A percentile compares a stretch with the other conserved stretches of the same genome.
phyloP scores from a whole-genome alignment of 2,329 filamentous ascomycete genomes.

The Trichoderma sp. region DNA sequence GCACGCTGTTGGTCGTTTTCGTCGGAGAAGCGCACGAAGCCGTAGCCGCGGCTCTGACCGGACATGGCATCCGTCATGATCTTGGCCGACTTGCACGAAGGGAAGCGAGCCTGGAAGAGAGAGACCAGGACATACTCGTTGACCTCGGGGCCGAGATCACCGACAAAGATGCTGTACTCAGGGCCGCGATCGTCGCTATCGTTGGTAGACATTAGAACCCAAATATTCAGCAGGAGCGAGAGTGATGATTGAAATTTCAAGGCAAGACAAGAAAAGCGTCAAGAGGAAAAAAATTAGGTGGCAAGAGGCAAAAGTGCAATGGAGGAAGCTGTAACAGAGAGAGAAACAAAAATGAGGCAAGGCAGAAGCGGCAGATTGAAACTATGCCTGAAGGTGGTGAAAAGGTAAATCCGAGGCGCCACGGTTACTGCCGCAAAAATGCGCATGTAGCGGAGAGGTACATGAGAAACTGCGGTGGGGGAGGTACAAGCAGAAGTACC shows the following conservation, averaged over 20 bases:
- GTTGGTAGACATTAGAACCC: conserved; percentile 13
- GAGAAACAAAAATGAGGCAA: background rate
- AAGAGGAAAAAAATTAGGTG: background rate
- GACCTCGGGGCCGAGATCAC: conserved; percentile 95
- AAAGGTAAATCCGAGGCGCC: conserved; percentile 20
- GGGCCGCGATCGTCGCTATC: conserved; percentile 88
- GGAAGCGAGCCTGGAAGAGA: conserved; percentile 94
- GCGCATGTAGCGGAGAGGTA: conserved; percentile 9
- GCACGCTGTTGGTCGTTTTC: conserved; percentile 96
- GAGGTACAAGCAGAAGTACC: conserved; percentile 4
- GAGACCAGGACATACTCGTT: conserved; percentile 98
- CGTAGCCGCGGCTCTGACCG: conserved; percentile 95
- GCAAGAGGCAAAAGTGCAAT: background rate
- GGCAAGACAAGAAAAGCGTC: background rate
- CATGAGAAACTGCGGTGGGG: background rate
- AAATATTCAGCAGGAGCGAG: background rate
- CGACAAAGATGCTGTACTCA: conserved; percentile 96
- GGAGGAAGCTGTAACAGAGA: background rate
- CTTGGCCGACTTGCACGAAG: conserved; percentile 98
- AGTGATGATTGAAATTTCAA: background rate
- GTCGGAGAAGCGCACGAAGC: conserved; percentile 95
- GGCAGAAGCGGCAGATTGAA: background rate
- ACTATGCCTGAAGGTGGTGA: background rate
- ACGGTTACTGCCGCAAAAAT: conserved; percentile 7
- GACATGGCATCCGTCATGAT: conserved; percentile 99